Evolutionary conservation across 257 asterid species (phyloP).

Genomic region (Oldenlandia corymbosa): DNA sequence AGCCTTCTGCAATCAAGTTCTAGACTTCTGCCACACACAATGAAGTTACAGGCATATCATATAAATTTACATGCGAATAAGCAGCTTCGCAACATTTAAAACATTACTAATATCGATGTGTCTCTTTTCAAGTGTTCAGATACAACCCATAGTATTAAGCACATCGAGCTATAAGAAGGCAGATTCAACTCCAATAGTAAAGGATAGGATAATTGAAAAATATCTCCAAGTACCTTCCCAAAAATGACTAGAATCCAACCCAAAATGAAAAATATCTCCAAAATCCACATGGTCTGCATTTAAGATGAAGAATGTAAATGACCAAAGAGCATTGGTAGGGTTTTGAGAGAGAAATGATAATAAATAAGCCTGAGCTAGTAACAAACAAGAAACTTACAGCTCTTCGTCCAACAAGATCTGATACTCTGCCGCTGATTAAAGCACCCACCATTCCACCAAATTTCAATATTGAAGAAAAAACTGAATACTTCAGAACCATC

Average conservation of each 20-base stretch:
- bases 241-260: constrained; percentile 19
- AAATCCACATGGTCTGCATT: constrained; percentile 24
- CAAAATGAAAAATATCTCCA: constrained; percentile 16
- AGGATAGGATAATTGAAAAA: not conserved
- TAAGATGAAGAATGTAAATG: not conserved
- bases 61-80: not conserved
- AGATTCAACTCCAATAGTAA: not conserved
- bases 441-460: constrained; percentile 26
- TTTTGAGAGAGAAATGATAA: not conserved
- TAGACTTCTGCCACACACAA: too few relatives aligned
- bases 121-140: not conserved
- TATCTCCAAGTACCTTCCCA: constrained; percentile 17
- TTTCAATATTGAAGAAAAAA: constrained; percentile 21
- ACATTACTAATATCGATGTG: not conserved
- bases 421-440: constrained; percentile 19
- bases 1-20: not conserved
- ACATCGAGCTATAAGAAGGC: not conserved
- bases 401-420: constrained; percentile 25
- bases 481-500: constrained; percentile 15
- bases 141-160: not conserved
- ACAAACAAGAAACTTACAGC: constrained; percentile 10
- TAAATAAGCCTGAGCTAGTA: constrained; percentile 1
- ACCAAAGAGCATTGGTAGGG: not conserved
- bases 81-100: not conserved
- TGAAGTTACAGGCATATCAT: too few relatives aligned